Base-by-base conservation (phyloP, 495 filamentous ascomycete species). In the Apodospora peruviana region DNA sequence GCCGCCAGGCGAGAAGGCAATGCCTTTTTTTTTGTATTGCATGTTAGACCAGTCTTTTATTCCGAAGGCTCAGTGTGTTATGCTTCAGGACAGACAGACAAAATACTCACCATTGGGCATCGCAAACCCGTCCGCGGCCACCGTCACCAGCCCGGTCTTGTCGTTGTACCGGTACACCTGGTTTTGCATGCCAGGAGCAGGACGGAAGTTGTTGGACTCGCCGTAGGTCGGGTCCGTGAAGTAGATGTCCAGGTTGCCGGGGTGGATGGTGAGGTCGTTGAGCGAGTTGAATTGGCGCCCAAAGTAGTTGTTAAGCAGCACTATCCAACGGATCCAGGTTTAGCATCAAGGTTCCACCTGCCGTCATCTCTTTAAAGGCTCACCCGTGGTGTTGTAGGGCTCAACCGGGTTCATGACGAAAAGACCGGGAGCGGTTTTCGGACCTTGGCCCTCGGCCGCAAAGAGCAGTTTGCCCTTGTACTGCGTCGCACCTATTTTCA, bases 171-270 rank as follows among this genome's bases (percentile, higher is more conserved):
- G 68, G 57, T 80, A 84, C 4, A 84, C 79, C 50, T 82, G 80
- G 25, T 62, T 71, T 11, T 71, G 78, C 2, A 85, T 50, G 0
- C 67, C 66, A 0, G 78, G 79, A 0, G 46, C 44, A 0, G 73
- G 77, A 12, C 80, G 68, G 62, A 79, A 82, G 4, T 78, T 54
- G 73, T 50, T 84, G 76, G 27, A 79, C 68, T 68, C 69, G 8
- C 80, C 81, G 50, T 84, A 85, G n/a, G 67, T 70, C 1, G 80
- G 78, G 57, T 85, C 81, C 1, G 80, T 85, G 49, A 84, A 84
- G 68, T 82, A 85, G 24, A 85, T 64, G 14, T 75, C 70, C 4
- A 75, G 73, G 53, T 79, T 82, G 9, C 48, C 53, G 1, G 69
- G 69, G 50, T 74, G 61, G 43, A 84, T 67, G 4, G 72, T 67